These are phyloP conservation scores for Penicillium bovifimosum DNA, from an alignment of 495 filamentous ascomycete species.

Conservation along the genomic window DNA sequence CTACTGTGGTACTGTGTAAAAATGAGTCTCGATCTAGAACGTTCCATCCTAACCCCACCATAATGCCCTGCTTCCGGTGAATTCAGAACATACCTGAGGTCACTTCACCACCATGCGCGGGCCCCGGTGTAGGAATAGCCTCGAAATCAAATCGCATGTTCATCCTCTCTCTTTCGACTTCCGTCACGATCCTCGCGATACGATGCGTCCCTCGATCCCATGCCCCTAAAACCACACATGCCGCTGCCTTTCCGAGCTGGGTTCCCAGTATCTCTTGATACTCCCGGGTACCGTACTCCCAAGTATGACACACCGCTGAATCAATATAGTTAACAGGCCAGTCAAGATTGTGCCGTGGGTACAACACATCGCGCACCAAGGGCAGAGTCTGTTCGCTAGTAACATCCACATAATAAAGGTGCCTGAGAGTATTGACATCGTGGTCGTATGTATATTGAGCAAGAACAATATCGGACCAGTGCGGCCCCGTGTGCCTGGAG, in stretches of 20 bases:
- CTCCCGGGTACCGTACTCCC: background rate
- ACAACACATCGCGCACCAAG: background rate
- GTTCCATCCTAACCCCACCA: too few species aligned
- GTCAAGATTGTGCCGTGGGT: background rate
- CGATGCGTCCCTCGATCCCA: background rate
- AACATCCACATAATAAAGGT: background rate
- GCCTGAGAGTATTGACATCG: background rate
- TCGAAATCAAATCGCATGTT: constrained; percentile 1
- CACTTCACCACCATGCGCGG: too few species aligned
- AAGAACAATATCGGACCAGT: constrained; percentile 1
- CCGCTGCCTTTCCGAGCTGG: background rate
- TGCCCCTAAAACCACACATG: background rate
- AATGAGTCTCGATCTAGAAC: too few species aligned
- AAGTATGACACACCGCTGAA: background rate
- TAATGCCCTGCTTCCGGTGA: too few species aligned
- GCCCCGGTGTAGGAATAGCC: background rate
- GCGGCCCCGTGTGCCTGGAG: background rate
- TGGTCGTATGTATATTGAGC: background rate
- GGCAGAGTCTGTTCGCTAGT: background rate
- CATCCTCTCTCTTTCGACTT: background rate
- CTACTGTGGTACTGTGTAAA: too few species aligned
- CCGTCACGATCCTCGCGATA: background rate
- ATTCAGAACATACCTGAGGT: too few species aligned
- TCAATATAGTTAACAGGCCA: rapidly evolving
- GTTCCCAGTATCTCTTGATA: constrained; percentile 1